phyloP scores from a whole-genome alignment of 768 basidiomycete species.

The Xanthoconium purpureum region DNA sequence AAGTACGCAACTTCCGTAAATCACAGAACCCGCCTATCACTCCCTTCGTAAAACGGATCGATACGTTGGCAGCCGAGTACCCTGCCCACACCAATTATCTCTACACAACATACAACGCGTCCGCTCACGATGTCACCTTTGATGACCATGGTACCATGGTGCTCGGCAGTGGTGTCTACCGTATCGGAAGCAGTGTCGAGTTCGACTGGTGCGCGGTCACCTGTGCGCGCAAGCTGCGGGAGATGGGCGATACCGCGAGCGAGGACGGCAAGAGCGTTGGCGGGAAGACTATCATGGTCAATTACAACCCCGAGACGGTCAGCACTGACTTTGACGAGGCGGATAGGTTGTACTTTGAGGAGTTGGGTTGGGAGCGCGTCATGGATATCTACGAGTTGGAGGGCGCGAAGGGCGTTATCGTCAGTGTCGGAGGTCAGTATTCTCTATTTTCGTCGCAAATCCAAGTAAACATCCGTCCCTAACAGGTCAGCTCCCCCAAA shows the following conservation, averaged over 20 bases:
- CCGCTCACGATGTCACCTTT: slow-evolving; percentile 92
- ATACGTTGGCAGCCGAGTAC: slow-evolving; percentile 97
- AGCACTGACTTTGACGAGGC: slow-evolving; percentile 99
- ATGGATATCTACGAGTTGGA: slow-evolving; percentile 99
- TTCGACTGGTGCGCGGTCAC: slow-evolving; percentile 99
- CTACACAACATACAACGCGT: slow-evolving; percentile 98
- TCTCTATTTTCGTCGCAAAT: not conserved
- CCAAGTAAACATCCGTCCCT: not conserved
- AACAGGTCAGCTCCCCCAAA: slow-evolving; percentile 93
- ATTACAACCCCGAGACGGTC: slow-evolving; percentile 99
- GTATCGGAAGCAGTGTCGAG: slow-evolving; percentile 97
- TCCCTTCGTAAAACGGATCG: slow-evolving; percentile 98
- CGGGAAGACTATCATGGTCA: slow-evolving; percentile 96
- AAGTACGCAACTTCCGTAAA: slow-evolving; percentile 84
- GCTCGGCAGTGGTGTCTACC: slow-evolving; percentile 95
- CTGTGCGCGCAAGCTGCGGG: slow-evolving; percentile 86
- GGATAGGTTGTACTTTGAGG: slow-evolving; percentile 98
- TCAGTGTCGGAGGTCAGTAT: slow-evolving; percentile 88
- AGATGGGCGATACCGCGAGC: slow-evolving; percentile 56
- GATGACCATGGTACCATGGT: slow-evolving; percentile 99
- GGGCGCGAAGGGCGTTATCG: slow-evolving; percentile 87
- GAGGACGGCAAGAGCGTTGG: slow-evolving; percentile 19
- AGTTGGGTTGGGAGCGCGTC: slow-evolving; percentile 94
- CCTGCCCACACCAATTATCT: slow-evolving; percentile 99
- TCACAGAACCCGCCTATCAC: slow-evolving; percentile 67